Percentiles rank a stretch among this genome's conserved stretches.
Evolutionary conservation across 768 basidiomycete genomes (phyloP).

Genomic region (Coprinopsis sp.): DNA sequence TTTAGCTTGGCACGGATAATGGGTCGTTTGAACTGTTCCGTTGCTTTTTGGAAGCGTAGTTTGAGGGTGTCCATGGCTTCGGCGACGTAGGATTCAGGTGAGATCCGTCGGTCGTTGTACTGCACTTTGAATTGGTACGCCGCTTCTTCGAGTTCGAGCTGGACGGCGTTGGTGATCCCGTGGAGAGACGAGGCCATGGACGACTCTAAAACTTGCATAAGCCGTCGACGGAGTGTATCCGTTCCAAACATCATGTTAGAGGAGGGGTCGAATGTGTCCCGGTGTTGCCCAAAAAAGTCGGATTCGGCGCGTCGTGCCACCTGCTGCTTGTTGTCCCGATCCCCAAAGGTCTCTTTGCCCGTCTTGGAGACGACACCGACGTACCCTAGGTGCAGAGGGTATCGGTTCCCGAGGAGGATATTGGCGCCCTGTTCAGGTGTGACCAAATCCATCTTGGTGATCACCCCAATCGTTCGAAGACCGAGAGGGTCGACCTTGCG

Average conservation of each 20-base stretch:
- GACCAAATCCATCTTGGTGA: constrained; percentile 99
- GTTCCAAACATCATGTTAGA: constrained; percentile 85
- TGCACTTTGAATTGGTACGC: constrained; percentile 99
- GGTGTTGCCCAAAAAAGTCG: constrained; percentile 63
- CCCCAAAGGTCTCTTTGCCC: constrained; percentile 41
- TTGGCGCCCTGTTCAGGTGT: constrained; percentile 74
- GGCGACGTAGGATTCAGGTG: constrained; percentile 95
- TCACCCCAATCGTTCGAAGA: constrained; percentile 91
- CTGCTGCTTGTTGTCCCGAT: constrained; percentile 42
- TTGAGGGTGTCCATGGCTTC: constrained; percentile 95
- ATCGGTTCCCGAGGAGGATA: constrained; percentile 85
- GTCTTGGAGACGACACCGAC: constrained; percentile 93
- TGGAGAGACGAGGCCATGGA: constrained; percentile 96
- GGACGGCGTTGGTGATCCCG: constrained; percentile 94
- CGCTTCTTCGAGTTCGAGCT: constrained; percentile 94
- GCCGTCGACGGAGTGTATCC: constrained; percentile 77
- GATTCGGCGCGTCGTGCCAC: constrained; percentile 55
- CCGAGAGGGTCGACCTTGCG: constrained; percentile 93
- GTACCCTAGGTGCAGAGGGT: constrained; percentile 96
- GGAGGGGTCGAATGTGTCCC: constrained; percentile 55
- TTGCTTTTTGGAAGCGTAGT: constrained; percentile 81
- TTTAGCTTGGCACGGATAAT: constrained; percentile 87
- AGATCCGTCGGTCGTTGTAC: constrained; percentile 92
- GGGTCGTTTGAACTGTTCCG: constrained; percentile 81
- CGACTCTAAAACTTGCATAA: constrained; percentile 97